Conservation (phyloP, 306 rosid genomes). For the Glycine tomentella region DNA sequence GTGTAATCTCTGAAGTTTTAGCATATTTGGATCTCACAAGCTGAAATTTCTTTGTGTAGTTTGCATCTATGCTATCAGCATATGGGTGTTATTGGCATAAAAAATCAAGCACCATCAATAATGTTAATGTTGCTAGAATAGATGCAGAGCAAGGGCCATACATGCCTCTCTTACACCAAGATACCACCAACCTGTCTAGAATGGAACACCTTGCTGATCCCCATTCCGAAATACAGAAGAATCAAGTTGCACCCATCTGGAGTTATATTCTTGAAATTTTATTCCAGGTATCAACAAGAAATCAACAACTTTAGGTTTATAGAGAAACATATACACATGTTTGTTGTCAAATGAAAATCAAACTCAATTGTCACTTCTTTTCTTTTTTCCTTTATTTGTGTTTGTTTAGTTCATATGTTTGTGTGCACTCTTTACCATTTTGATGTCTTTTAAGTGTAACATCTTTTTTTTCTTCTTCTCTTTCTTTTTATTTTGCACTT, state of each 20-base stretch:
- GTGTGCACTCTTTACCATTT: conserved; percentile 16
- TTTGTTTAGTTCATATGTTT: conserved; percentile 19
- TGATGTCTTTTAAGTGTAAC: conserved; percentile 12
- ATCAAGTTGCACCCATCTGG: conserved; percentile 46
- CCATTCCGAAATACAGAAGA: conserved; percentile 16
- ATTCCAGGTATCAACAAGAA: conserved; percentile 61
- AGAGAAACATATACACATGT: conserved; percentile 2
- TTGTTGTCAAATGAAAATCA: conserved; percentile 6
- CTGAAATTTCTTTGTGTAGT: conserved; percentile 59
- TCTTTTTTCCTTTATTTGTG: conserved; percentile 11
- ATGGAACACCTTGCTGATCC: conserved; percentile 44
- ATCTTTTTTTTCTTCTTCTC: not conserved
- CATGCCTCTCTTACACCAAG: conserved; percentile 57
- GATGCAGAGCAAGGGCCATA: conserved; percentile 65
- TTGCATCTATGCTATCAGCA: conserved; percentile 64
- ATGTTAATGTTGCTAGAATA: conserved; percentile 46
- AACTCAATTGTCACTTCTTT: conserved; percentile 2
- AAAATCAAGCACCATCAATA: conserved; percentile 37
- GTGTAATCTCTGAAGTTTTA: conserved; percentile 12
- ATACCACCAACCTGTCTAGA: conserved; percentile 45
- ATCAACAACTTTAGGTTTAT: conserved; percentile 1
- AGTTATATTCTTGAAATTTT: conserved; percentile 54
- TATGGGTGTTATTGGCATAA: conserved; percentile 66
- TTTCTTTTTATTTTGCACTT: conserved; percentile 10
- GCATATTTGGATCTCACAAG: conserved; percentile 22